Conservation (phyloP, 2,329 filamentous ascomycete genomes). For the Mollisiaceae sp. region DNA sequence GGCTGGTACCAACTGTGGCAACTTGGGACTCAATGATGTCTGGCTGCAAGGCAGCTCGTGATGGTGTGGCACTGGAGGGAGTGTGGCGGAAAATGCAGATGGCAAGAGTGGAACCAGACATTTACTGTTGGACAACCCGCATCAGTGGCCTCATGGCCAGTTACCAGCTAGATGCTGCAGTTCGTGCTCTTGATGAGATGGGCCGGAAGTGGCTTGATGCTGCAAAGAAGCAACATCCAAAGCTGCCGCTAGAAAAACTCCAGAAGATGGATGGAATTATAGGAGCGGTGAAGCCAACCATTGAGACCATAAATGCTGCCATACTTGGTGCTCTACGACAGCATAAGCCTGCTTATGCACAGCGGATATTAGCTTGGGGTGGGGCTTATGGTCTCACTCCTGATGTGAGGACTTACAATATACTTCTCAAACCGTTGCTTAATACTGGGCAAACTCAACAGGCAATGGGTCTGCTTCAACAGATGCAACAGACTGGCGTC, state of each 20-base stretch:
- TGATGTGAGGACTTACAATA: constrained; percentile 65
- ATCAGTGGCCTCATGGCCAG: constrained; percentile 68
- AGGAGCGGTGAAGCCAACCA: constrained; percentile 61
- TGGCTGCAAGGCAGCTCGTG: constrained; percentile 67
- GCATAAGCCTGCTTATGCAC: constrained; percentile 54
- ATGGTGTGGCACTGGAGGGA: constrained; percentile 63
- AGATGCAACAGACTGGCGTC: constrained; percentile 63
- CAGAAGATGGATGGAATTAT: constrained; percentile 39
- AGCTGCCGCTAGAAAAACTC: constrained; percentile 29
- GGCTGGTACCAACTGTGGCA: constrained; percentile 61
- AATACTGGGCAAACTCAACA: constrained; percentile 53
- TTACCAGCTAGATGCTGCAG: constrained; percentile 58
- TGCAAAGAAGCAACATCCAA: constrained; percentile 31
- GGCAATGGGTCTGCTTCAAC: constrained; percentile 56
- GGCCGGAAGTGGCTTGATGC: constrained; percentile 57
- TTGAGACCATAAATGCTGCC: constrained; percentile 72
- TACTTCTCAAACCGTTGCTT: constrained; percentile 66
- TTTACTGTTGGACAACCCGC: constrained; percentile 70
- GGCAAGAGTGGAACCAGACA: constrained; percentile 65
- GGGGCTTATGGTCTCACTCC: constrained; percentile 50
- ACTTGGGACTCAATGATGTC: constrained; percentile 78
- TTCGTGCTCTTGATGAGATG: constrained; percentile 71
- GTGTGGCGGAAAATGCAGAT: constrained; percentile 70
- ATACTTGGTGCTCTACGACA: constrained; percentile 64
- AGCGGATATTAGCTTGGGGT: constrained; percentile 57